phyloP scores from a whole-genome alignment of 805 yeast species.

The Priceomyces haplophilus region DNA sequence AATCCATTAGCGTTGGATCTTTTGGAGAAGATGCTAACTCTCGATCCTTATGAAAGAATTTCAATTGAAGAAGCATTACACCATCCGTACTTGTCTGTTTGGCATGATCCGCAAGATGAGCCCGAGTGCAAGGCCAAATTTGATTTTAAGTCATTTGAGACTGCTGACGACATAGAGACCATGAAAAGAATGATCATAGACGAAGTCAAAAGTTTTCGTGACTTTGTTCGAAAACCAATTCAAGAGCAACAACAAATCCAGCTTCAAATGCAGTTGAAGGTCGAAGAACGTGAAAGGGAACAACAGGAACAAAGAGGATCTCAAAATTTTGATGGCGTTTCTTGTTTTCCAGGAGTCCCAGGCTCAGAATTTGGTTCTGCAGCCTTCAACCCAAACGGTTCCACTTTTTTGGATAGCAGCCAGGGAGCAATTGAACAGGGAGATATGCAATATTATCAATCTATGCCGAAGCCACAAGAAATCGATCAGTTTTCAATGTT shows the following conservation, averaged over 20 bases:
- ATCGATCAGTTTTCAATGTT: conserved; percentile 35
- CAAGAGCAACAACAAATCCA: conserved; percentile 48
- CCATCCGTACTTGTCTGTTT: conserved; percentile 86
- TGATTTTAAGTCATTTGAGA: conserved; percentile 81
- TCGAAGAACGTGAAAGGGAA: conserved; percentile 25
- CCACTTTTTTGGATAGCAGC: background rate
- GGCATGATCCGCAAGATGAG: conserved; percentile 96
- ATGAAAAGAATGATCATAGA: conserved; percentile 76
- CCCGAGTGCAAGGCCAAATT: conserved; percentile 77
- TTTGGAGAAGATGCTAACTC: conserved; percentile 76
- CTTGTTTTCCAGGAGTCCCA: conserved; percentile 1
- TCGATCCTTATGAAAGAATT: conserved; percentile 85
- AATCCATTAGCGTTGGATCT: conserved; percentile 84
- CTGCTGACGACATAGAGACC: conserved; percentile 69
- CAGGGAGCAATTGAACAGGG: conserved; percentile 8
- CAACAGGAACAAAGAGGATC: conserved; percentile 17
- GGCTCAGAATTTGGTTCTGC: conserved; percentile 5
- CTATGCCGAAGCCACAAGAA: conserved; percentile 45
- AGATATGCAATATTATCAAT: conserved; percentile 29
- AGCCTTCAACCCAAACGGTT: conserved; percentile 9
- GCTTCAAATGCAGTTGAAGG: conserved; percentile 30
- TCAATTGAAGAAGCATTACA: conserved; percentile 86
- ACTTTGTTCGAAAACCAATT: conserved; percentile 74
- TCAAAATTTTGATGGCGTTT: background rate
- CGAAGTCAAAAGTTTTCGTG: conserved; percentile 76